Percentiles rank a stretch among this genome's conserved stretches.
Conservation (phyloP, 805 yeast species). For the Metschnikowia borealis region DNA sequence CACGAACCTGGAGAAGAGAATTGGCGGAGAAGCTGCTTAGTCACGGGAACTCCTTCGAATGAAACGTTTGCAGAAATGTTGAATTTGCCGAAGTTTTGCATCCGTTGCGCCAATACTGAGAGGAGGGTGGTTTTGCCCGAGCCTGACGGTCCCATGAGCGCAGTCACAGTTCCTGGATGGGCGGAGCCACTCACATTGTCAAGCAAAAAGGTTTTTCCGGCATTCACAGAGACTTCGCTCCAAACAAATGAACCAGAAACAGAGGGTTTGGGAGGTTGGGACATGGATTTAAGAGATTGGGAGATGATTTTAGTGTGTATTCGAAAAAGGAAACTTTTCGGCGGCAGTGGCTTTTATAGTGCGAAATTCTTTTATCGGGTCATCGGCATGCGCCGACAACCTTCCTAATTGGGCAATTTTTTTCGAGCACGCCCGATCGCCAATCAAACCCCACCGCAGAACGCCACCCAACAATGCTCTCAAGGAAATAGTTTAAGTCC, state of each 20-base stretch:
- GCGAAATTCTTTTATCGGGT: neutral
- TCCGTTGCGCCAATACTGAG: constrained; percentile 57
- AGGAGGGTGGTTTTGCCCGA: constrained; percentile 80
- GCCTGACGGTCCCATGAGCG: constrained; percentile 85
- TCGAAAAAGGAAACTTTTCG: constrained; percentile 1
- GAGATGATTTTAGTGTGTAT: neutral
- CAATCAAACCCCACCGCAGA: neutral
- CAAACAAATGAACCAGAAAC: constrained; percentile 3
- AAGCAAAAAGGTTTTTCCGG: constrained; percentile 8
- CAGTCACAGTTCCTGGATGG: constrained; percentile 42
- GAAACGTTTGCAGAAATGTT: constrained; percentile 39
- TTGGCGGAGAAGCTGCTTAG: constrained; percentile 14
- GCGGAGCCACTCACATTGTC: constrained; percentile 10
- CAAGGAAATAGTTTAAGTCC: no score
- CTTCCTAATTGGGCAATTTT: neutral
- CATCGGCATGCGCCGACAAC: neutral
- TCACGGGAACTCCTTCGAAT: constrained; percentile 16
- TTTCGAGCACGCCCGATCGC: neutral
- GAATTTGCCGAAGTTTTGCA: constrained; percentile 38
- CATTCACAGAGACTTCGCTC: constrained; percentile 8
- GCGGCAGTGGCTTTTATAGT: neutral
- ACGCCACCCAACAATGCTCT: neutral
- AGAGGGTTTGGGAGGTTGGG: neutral
- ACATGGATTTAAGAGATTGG: neutral
- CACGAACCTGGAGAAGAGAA: constrained; percentile 44